These are phyloP conservation scores for Ophiostoma populinum DNA, from an alignment of 2,329 filamentous ascomycete species.

Conservation along the genomic window DNA sequence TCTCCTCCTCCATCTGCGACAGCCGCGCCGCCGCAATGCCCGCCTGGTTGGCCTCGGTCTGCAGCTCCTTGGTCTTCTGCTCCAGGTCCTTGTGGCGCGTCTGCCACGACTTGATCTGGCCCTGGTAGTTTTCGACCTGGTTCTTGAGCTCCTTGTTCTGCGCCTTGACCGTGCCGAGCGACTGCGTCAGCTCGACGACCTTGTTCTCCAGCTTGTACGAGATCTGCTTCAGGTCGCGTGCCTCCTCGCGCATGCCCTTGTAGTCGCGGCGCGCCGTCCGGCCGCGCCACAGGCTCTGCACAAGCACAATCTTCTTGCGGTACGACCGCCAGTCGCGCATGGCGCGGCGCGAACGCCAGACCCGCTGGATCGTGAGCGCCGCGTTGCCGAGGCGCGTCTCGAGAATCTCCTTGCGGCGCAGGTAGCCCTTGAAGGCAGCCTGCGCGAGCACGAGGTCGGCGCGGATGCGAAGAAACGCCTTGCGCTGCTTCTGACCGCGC, in stretches of 20 bases:
- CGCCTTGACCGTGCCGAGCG: slow-evolving; percentile 75
- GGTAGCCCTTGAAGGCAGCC: slow-evolving; percentile 77
- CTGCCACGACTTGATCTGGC: slow-evolving; percentile 91
- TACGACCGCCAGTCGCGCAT: slow-evolving; percentile 73
- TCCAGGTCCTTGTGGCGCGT: slow-evolving; percentile 81
- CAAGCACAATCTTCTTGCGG: slow-evolving; percentile 71
- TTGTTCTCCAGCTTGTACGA: slow-evolving; percentile 99
- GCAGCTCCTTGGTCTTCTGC: slow-evolving; percentile 77
- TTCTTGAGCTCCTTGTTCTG: slow-evolving; percentile 81
- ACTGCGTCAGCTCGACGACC: slow-evolving; percentile 94
- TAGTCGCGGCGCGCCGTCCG: slow-evolving; percentile 65
- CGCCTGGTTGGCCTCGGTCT: slow-evolving; percentile 92
- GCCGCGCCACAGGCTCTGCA: slow-evolving; percentile 88
- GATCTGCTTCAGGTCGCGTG: slow-evolving; percentile 95
- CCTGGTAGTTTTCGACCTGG: slow-evolving; percentile 91
- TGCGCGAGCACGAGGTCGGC: slow-evolving; percentile 77
- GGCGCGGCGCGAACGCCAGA: slow-evolving; percentile 68
- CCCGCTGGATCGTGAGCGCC: slow-evolving; percentile 74
- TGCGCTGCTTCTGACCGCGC: slow-evolving; percentile 82
- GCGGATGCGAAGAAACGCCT: slow-evolving; percentile 59
- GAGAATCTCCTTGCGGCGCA: slow-evolving; percentile 81
- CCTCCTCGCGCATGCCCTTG: slow-evolving; percentile 85
- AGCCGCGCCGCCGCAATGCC: slow-evolving; percentile 87
- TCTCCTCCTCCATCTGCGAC: slow-evolving; percentile 84
- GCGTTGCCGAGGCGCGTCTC: slow-evolving; percentile 88